phyloP scores from a whole-genome alignment of 208 protist species.

The Wallacemonas sp. region DNA sequence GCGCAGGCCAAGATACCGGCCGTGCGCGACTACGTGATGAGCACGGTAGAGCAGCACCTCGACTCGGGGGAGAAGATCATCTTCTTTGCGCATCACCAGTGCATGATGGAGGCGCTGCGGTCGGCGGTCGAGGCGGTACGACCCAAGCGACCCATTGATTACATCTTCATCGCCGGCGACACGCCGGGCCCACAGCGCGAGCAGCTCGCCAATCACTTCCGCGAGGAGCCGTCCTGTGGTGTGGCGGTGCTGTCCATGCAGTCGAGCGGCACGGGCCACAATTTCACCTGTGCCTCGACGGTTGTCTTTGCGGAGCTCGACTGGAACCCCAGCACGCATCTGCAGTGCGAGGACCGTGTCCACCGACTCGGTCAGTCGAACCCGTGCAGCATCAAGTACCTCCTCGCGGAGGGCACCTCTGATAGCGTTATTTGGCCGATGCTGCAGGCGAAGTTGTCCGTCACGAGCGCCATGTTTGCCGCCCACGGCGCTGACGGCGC shows the following conservation, averaged over 20 bases:
- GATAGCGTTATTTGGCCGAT: constrained; percentile 93
- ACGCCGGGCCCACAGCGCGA: constrained; percentile 73
- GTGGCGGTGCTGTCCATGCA: constrained; percentile 94
- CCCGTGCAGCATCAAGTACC: constrained; percentile 92
- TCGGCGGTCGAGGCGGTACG: constrained; percentile 65
- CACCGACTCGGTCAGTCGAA: constrained; percentile 95
- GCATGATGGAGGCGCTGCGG: constrained; percentile 92
- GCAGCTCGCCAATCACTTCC: constrained; percentile 78
- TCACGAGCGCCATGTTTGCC: constrained; percentile 44
- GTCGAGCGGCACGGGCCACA: constrained; percentile 95
- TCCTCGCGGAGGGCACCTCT: constrained; percentile 90
- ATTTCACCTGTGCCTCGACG: constrained; percentile 92
- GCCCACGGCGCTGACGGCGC: constrained; percentile 10
- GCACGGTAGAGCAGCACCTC: constrained; percentile 76
- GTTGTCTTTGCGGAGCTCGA: constrained; percentile 97
- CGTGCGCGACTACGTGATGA: constrained; percentile 88
- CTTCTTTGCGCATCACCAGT: constrained; percentile 94
- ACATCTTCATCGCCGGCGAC: constrained; percentile 93
- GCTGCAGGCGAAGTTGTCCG: constrained; percentile 84
- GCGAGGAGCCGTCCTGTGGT: constrained; percentile 56
- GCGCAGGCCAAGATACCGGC: constrained; percentile 86
- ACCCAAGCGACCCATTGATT: constrained; percentile 69
- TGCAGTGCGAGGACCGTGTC: constrained; percentile 96
- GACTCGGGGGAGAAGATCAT: constrained; percentile 89
- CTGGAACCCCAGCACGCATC: constrained; percentile 96